phyloP scores from a whole-genome alignment of 495 filamentous ascomycete species.

The Penicillium atrosanguineum region DNA sequence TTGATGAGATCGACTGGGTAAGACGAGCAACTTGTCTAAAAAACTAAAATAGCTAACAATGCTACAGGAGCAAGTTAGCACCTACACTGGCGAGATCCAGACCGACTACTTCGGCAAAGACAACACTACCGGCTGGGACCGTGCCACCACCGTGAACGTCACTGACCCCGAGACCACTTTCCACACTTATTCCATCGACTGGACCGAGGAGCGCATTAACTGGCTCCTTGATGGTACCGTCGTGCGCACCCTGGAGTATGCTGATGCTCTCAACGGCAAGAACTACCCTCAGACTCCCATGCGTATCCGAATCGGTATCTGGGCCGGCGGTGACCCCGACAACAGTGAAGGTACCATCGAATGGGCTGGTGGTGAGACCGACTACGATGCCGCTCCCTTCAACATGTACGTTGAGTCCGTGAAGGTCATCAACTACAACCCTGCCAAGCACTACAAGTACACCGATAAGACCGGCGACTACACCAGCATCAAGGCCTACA shows the following conservation, averaged over 20 bases:
- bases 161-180: conserved; percentile 65
- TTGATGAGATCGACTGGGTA: conserved; percentile 96
- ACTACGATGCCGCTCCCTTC: conserved; percentile 72
- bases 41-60: neutral
- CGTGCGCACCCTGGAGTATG: conserved; percentile 65
- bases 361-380: conserved; percentile 79
- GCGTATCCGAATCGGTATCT: conserved; percentile 80
- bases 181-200: conserved; percentile 84
- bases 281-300: conserved; percentile 92
- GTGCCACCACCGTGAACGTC: conserved; percentile 57
- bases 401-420: conserved; percentile 72
- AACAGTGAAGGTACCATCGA: conserved; percentile 60
- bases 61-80: conserved; percentile 53
- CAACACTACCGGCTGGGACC: conserved; percentile 73
- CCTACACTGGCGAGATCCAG: conserved; percentile 63
- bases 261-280: conserved; percentile 58
- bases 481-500: conserved; percentile 63
- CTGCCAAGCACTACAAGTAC: conserved; percentile 61
- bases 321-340: conserved; percentile 77
- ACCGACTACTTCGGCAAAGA: conserved; percentile 96
- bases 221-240: conserved; percentile 81
- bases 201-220: conserved; percentile 68
- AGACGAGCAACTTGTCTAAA: conserved; percentile 24
- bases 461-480: conserved; percentile 65
- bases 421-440: conserved; percentile 33